Conservation (phyloP, 306 rosid genomes). For the Pyrus betulifolia region DNA sequence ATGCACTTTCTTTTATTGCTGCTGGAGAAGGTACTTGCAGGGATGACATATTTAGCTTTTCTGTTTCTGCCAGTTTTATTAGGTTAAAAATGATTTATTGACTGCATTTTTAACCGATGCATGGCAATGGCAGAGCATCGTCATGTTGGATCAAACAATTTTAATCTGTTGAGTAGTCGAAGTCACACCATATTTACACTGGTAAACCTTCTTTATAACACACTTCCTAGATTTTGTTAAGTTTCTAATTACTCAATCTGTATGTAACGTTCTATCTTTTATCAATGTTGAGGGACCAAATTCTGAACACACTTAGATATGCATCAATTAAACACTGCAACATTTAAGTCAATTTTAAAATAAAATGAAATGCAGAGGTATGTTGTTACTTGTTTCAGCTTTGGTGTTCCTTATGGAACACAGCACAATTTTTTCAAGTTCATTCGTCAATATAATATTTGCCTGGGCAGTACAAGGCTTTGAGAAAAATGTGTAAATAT, state of each 20-base stretch:
- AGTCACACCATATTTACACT: constrained; percentile 97
- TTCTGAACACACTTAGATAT: not conserved
- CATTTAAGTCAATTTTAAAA: not conserved
- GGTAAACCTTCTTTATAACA: constrained; percentile 41
- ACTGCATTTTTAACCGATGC: constrained; percentile 7
- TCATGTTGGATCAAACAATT: constrained; percentile 98
- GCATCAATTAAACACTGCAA: not conserved
- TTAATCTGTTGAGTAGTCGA: constrained; percentile 95
- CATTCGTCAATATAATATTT: not conserved
- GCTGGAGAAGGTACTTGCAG: constrained; percentile 87
- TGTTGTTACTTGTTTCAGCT: not conserved
- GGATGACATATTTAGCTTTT: constrained; percentile 5
- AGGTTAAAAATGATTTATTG: not conserved
- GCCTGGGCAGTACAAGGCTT: not conserved
- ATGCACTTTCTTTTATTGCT: constrained; percentile 96
- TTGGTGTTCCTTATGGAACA: not conserved
- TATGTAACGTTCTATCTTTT: not conserved
- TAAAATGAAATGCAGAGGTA: not conserved
- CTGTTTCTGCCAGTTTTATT: not conserved
- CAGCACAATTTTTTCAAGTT: not conserved
- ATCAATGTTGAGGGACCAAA: not conserved
- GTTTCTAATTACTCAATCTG: not conserved
- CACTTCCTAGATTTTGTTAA: not conserved
- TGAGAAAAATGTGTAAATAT: too few relatives aligned
- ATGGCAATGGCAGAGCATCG: constrained; percentile 78